These are phyloP conservation scores for Phialocephala sp. DNA, from an alignment of 2,329 filamentous ascomycete species.

Conservation along the genomic window DNA sequence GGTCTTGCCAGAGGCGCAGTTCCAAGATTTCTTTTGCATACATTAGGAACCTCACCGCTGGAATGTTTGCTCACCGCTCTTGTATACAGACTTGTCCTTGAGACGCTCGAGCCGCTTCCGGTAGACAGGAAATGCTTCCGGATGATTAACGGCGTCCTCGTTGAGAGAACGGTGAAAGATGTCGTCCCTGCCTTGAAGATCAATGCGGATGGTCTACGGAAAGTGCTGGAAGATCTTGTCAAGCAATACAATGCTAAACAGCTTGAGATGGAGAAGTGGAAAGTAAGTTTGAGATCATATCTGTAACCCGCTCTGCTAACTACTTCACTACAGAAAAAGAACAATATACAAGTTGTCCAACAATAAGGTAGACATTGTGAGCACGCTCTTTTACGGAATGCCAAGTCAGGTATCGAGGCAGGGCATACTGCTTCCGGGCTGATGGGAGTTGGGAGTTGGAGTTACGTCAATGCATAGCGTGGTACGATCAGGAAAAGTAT, in stretches of 20 bases:
- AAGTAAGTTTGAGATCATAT: constrained; percentile 62
- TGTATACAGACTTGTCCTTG: constrained; percentile 79
- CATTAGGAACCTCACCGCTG: constrained; percentile 34
- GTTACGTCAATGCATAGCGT: constrained; percentile 35
- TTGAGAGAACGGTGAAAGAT: constrained; percentile 92
- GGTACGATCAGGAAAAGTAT: constrained; percentile 27
- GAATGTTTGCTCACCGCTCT: constrained; percentile 47
- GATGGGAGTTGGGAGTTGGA: constrained; percentile 19
- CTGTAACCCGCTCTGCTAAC: constrained; percentile 25
- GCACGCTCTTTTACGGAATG: not conserved
- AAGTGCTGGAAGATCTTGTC: constrained; percentile 90
- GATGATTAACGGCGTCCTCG: constrained; percentile 95
- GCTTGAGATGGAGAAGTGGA: constrained; percentile 96
- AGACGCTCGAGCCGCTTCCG: constrained; percentile 84
- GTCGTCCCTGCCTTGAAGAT: constrained; percentile 90
- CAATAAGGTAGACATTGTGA: constrained; percentile 54
- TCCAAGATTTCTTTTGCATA: constrained; percentile 21
- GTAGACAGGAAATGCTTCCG: constrained; percentile 95
- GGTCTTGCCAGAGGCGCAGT: constrained; percentile 8
- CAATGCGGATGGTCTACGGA: constrained; percentile 91
- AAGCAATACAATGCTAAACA: constrained; percentile 98
- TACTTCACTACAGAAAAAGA: constrained; percentile 71
- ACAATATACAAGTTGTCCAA: constrained; percentile 86
- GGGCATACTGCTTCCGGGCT: constrained; percentile 6
- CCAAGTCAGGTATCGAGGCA: constrained; percentile 20